Conservation (phyloP, 1,284 basidiomycete species). For the Melampsora larici-populina region DNA sequence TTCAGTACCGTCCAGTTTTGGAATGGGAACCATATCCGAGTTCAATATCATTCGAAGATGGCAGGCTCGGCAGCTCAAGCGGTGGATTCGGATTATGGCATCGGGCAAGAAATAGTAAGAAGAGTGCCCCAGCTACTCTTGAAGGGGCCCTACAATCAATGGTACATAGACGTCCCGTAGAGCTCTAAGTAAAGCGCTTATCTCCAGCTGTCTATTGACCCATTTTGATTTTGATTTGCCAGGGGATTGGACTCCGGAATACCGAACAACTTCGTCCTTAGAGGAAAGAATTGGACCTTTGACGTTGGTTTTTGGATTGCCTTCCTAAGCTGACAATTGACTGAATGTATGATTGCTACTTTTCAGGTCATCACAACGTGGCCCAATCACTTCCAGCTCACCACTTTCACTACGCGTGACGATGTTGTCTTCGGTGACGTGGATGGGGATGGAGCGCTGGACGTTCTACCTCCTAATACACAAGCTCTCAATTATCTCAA, state of each 20-base stretch:
- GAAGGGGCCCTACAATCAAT: constrained; percentile 79
- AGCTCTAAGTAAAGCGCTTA: constrained; percentile 44
- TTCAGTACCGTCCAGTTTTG: constrained; percentile 66
- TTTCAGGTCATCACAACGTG: constrained; percentile 70
- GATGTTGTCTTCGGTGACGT: constrained; percentile 79
- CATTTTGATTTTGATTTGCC: too few relatives aligned
- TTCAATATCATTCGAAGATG: constrained; percentile 77
- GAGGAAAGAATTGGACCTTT: constrained; percentile 68
- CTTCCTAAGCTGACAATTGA: neutral
- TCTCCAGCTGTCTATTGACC: neutral
- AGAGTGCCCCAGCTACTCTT: constrained; percentile 79
- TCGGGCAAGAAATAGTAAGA: constrained; percentile 56
- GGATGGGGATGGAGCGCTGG: constrained; percentile 80
- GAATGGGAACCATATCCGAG: constrained; percentile 75
- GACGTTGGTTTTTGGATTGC: constrained; percentile 53
- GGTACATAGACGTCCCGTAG: constrained; percentile 62
- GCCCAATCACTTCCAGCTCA: constrained; percentile 81
- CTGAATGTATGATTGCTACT: neutral
- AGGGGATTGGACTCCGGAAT: constrained; percentile 76
- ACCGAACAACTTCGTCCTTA: constrained; percentile 63
- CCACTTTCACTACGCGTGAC: constrained; percentile 80
- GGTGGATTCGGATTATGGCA: constrained; percentile 68
- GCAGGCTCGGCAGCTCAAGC: constrained; percentile 65
- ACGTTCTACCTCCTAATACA: constrained; percentile 82
- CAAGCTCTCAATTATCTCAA: constrained; percentile 78